These are phyloP conservation scores for Backusella australiensis DNA, from an alignment of 192 early-diverging fungal species.

Conservation along the genomic window DNA sequence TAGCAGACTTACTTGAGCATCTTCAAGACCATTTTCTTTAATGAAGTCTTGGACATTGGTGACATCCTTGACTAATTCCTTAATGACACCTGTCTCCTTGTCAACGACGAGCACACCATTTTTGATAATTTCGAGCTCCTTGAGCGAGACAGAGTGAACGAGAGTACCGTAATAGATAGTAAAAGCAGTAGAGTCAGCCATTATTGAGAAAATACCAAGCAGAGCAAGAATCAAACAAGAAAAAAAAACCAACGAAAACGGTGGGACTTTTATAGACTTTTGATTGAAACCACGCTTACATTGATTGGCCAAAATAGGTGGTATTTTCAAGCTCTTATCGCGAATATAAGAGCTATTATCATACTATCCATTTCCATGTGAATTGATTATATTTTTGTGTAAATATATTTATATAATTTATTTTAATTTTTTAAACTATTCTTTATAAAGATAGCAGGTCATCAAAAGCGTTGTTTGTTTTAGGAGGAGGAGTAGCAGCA, in stretches of 20 bases:
- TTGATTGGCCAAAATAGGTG: background rate
- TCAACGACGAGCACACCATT: conserved; percentile 69
- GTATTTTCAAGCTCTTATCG: background rate
- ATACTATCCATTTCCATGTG: background rate
- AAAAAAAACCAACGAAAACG: background rate
- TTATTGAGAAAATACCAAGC: conserved; percentile 9
- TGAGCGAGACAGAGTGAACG: conserved; percentile 32
- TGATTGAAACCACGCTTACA: background rate
- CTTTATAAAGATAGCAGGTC: conserved; percentile 22
- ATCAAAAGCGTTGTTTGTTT: conserved; percentile 19
- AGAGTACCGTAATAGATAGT: conserved; percentile 30
- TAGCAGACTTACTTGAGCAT: conserved; percentile 12
- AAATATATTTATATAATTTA: background rate
- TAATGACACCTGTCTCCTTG: conserved; percentile 60
- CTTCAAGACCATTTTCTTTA: background rate
- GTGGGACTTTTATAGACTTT: background rate
- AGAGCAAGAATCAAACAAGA: background rate
- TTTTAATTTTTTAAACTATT: background rate
- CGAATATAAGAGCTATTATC: background rate
- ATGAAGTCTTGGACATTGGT: conserved; percentile 30
- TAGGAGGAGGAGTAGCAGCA: background rate
- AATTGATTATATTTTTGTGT: background rate
- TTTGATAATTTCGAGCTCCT: conserved; percentile 63
- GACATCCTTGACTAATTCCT: conserved; percentile 52
- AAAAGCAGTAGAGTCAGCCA: background rate